Base-by-base conservation (phyloP, 768 basidiomycete species). In the Agaricus subrufescens region DNA sequence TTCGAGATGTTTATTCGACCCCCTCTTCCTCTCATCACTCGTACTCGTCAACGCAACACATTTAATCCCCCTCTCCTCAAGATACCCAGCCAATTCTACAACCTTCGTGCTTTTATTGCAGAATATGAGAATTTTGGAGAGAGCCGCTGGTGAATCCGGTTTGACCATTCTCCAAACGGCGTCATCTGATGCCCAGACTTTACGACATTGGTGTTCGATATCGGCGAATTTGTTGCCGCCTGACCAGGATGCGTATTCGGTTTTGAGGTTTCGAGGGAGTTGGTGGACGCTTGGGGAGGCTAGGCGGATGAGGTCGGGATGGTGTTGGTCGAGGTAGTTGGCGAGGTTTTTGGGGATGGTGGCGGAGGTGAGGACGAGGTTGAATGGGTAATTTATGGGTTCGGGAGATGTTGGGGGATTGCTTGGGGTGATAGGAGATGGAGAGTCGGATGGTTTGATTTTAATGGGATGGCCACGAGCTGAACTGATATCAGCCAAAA, bases 141-240 rank as follows among this genome's bases (percentile, higher is more conserved):
- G 74, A 26, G 66, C 60, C 1, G 56, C 31, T 25, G 47, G 52
- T 1, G 62, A 64, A 27, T 64, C 67, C 25, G 62, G 56, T 38
- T 62, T 57, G 14, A 61, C 53, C 60, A 29, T 66, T 50, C 48
- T 58, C 8, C 47, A 63, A 26, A 57, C 62, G 29, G 67, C 64
- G 3, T 82, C 75, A 61, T 91, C 89, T 31, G 83, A 82, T 1
- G 83, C 81, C 86, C 93, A 94, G 25, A 94, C 83, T 15, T 78
- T 69, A 29, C 85, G 79, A 38, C 95, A 74, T 27, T 87, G 84
- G 42, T 79, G 81, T 60, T 89, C 87, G 26, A 97, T 83, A 66
- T 94, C 91, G 4, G 86, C 85, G 39, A 83, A 78, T 60, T 88
- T 85, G 69, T 91, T 91, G 2, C 91, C 91, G 12, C 89, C 86